Evolutionary conservation across 495 filamentous ascomycete genomes (phyloP), one percentile per base, ranked within the genome.

Genomic region (Patellaria atrata): DNA sequence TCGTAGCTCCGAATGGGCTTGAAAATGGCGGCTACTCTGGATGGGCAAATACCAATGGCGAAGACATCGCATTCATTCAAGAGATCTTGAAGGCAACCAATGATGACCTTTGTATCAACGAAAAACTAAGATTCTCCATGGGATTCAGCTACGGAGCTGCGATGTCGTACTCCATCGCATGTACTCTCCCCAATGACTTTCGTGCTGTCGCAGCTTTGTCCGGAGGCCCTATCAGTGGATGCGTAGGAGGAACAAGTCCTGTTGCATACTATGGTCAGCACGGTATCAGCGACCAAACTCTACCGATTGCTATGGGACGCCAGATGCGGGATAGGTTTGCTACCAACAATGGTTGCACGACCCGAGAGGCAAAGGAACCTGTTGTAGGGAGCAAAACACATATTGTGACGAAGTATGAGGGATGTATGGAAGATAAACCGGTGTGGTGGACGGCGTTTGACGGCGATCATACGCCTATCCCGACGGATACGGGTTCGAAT

Each of bases 111-210:
- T 68, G 65, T 44, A 43, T 67, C 5, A 57, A 68, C 34, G 38
- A 52, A 24, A 54, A 41, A 25, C 52, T 57, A n/a, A 50, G 58
- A 36, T 68, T 63, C 53, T 55, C 61, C 1, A 62, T 56, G 3
- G 64, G 64, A 9, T 68, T 63, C 50, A 60, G 56, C 44, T 68
- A 60, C 47, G 64, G 64, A 18, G 64, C 52, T n/a, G 57, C 53
- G 21, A 67, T 67, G 63, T 62, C 58, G 10, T 66, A 54, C 33
- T 42, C 56, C 3, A 33, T 68, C 10, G 63, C 64, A 5, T 68
- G 64, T 29, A 44, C 61, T 0, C 53, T 54, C 1, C 47, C 55
- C 1, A 52, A 57, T 21, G 46, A 45, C 21, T 55, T 66, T 40
- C 59, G 57, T 11, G 64, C 60, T 11, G 56, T 68, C 1, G 59